Evolutionary conservation across 352 stramenopile genomes (phyloP), one percentile per base, ranked within the genome.

Genomic region (Phytophthora agathidicida): DNA sequence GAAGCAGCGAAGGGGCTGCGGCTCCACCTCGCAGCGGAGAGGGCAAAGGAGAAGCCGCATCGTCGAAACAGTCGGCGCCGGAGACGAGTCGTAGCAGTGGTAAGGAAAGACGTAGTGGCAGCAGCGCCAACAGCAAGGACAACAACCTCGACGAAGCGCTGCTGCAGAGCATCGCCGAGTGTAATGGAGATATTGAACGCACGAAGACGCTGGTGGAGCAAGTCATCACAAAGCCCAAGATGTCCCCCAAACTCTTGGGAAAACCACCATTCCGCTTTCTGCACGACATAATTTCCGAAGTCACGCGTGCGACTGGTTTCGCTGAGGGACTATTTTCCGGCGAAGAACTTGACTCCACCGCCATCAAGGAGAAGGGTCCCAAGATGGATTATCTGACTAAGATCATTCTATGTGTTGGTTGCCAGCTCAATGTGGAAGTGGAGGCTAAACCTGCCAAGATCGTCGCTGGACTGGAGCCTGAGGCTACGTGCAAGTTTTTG

Each of bases 401-500:
- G 70, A 91, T 96, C 44, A 82, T 98, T 19, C 63, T 68, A 13
- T 98, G 95, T 50, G 78, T 98, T 30, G 96, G 79, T 44, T 94
- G 69, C 37, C 84, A 96, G 31, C 63, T 98, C 11, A 94, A 94
- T 51, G 86, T 91, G 28, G 68, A 90, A 11, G 65, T 98, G 26
- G 85, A 97, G 17, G 93, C 93, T 19, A 91, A 88, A 43, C 74
- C 93, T 11, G 80, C 65, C 11, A 98, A 97, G 59, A 83, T 83
- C 47, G 90, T 98, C 14, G 91, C 93, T 3, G 96, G 96, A 13
- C 73, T 98, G 13, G 94, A 98, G 38, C 68, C 94, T 2, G 94
- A 98, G 42, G 92, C 93, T 41, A 99, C 96, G 16, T 97, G 97
- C 73, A 92, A 91, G 54, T 91, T 98, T 30, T 62, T 98, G 20